These are phyloP conservation scores for Russula lepida DNA, from an alignment of 768 basidiomycete species.

Conservation along the genomic window DNA sequence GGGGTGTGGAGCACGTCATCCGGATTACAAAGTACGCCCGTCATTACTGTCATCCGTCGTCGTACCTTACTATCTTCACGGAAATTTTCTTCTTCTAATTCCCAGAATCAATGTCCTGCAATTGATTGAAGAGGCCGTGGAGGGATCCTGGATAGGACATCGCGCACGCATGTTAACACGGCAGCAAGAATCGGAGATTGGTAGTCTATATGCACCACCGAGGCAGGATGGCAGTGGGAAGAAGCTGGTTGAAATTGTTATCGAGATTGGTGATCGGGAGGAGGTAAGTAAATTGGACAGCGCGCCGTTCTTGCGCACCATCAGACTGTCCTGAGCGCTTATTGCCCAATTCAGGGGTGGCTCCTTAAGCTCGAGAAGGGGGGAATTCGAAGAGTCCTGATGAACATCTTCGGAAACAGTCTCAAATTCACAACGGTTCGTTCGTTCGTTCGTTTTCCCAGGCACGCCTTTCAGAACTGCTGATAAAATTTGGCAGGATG, in stretches of 20 bases:
- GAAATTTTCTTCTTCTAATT: background rate
- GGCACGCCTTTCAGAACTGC: background rate
- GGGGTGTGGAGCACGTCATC: constrained; percentile 71
- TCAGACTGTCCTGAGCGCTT: background rate
- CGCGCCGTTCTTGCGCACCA: background rate
- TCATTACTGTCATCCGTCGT: background rate
- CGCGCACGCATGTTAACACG: constrained; percentile 65
- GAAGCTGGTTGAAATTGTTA: constrained; percentile 71
- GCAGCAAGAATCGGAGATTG: constrained; percentile 64
- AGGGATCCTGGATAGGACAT: constrained; percentile 92
- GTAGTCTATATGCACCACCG: constrained; percentile 87
- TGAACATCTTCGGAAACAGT: constrained; percentile 94
- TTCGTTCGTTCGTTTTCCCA: background rate
- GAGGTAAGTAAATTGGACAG: constrained; percentile 38
- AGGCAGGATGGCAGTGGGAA: constrained; percentile 38
- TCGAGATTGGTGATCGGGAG: constrained; percentile 71
- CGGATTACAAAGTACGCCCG: constrained; percentile 48
- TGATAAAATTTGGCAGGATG: constrained; percentile 41
- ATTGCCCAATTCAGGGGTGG: constrained; percentile 57
- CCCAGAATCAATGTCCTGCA: constrained; percentile 65
- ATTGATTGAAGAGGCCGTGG: constrained; percentile 81
- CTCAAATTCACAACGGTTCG: constrained; percentile 82
- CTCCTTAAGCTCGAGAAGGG: constrained; percentile 81
- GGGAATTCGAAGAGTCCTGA: constrained; percentile 82
- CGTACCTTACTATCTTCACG: background rate